Conservation (phyloP, 164 flowering plant genomes). For the Umbellularia californica region DNA sequence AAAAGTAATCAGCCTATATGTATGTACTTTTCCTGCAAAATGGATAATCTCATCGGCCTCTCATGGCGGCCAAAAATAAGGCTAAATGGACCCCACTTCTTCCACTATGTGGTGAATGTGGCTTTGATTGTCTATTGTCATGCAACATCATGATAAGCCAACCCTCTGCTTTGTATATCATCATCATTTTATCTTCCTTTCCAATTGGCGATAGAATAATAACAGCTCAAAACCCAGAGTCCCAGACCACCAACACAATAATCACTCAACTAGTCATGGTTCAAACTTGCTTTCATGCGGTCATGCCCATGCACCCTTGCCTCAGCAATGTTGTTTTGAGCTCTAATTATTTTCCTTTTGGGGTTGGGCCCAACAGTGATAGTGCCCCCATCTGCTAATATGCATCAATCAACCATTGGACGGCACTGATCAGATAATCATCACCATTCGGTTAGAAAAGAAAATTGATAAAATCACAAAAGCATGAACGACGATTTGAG, state of each 20-base stretch:
- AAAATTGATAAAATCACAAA: no score
- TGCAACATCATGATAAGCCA: neutral
- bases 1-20: no score
- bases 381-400: no score
- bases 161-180: neutral
- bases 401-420: no score
- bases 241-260: neutral
- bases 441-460: no score
- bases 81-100: neutral
- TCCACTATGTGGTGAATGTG: neutral
- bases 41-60: no score
- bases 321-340: neutral
- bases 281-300: neutral
- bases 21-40: no score
- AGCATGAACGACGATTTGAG: no score
- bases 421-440: no score
- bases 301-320: neutral
- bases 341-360: no score
- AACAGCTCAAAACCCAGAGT: neutral
- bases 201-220: neutral
- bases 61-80: no score
- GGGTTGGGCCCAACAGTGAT: neutral
- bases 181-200: neutral
- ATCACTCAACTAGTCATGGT: neutral
- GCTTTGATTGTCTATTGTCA: neutral